phyloP scores from a whole-genome alignment of 768 basidiomycete genomes.

The Paxillus rubicundulus region DNA sequence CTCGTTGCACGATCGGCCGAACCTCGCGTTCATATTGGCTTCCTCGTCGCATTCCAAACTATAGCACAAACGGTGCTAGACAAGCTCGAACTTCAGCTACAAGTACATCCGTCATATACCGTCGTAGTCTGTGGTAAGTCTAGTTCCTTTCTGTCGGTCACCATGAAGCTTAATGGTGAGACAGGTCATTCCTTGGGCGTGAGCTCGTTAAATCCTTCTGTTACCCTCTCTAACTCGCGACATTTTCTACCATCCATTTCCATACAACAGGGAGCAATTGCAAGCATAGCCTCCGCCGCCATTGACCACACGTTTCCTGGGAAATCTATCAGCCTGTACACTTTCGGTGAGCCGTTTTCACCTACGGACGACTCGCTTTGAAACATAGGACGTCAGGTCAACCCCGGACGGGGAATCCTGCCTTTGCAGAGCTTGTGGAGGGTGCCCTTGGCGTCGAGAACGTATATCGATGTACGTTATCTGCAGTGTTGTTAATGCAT shows the following conservation, averaged over 20 bases:
- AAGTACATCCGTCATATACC: conserved; percentile 32
- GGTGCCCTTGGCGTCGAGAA: conserved; percentile 33
- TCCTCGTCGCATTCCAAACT: conserved; percentile 35
- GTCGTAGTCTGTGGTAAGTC: conserved; percentile 33
- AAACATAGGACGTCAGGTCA: conserved; percentile 38
- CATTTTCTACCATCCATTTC: background rate
- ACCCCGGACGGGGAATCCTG: conserved; percentile 44
- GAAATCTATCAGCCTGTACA: conserved; percentile 35
- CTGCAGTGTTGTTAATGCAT: background rate
- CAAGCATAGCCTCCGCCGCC: conserved; percentile 37
- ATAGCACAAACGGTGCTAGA: conserved; percentile 31
- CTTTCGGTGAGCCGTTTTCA: conserved; percentile 38
- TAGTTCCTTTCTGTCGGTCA: background rate
- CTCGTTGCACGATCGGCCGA: background rate
- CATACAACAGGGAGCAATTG: conserved; percentile 34
- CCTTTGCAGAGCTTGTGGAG: conserved; percentile 43
- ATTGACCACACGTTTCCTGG: conserved; percentile 30
- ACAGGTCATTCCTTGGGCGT: conserved; percentile 43
- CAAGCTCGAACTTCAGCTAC: conserved; percentile 30
- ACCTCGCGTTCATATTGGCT: conserved; percentile 36
- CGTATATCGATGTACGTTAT: conserved; percentile 40
- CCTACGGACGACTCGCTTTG: background rate
- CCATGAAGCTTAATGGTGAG: conserved; percentile 3
- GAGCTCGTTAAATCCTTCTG: conserved; percentile 4
- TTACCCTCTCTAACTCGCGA: conserved; percentile 1